phyloP scores from a whole-genome alignment of 345 rosid genomes.

The Erucastrum elatum region DNA sequence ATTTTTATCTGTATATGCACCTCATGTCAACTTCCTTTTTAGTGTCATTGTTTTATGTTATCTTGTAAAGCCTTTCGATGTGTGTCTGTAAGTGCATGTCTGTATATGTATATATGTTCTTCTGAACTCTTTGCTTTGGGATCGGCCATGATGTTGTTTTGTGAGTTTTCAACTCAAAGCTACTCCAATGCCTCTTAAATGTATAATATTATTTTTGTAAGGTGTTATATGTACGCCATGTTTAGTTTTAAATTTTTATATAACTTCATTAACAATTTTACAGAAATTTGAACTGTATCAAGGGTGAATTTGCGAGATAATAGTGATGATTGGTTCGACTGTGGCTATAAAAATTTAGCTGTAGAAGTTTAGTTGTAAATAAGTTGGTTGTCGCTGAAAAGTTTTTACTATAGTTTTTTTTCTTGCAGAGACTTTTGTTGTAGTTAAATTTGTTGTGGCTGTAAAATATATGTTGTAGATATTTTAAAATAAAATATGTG shows the following conservation, averaged over 20 bases:
- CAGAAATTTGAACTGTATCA: neutral
- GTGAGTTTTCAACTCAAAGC: neutral
- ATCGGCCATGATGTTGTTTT: constrained; percentile 11
- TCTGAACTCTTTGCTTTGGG: constrained; percentile 19
- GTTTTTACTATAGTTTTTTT: too few species aligned
- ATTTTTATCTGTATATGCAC: constrained; percentile 31
- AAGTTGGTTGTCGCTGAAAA: too few species aligned
- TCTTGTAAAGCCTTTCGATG: neutral
- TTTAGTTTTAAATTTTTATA: neutral
- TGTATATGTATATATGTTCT: constrained; percentile 9
- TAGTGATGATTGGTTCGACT: too few species aligned
- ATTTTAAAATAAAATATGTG: too few species aligned
- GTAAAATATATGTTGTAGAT: too few species aligned
- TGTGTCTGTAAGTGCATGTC: constrained; percentile 4
- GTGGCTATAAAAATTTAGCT: too few species aligned
- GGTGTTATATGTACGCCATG: neutral
- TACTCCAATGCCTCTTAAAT: neutral
- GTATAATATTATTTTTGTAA: neutral
- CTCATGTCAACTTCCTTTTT: constrained; percentile 10
- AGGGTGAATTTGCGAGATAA: too few species aligned
- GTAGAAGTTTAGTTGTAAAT: too few species aligned
- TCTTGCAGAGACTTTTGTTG: too few species aligned
- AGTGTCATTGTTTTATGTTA: neutral
- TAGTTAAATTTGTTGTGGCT: too few species aligned
- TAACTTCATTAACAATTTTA: neutral